Evolutionary conservation across 164 flowering plant genomes (phyloP).

Genomic region (Dillenia suffruticosa): DNA sequence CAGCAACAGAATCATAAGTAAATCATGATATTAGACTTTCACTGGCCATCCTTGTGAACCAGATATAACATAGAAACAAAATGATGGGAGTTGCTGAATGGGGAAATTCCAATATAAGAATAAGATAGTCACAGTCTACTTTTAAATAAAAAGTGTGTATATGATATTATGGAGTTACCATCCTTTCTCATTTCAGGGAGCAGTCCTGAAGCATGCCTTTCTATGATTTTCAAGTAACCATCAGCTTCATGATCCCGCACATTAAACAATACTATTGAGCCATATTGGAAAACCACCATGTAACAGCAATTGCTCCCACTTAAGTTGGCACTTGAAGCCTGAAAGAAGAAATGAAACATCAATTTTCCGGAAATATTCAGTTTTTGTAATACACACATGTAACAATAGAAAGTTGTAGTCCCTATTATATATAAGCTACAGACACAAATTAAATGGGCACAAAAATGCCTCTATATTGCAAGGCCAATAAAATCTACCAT

Average conservation of each 20-base stretch:
- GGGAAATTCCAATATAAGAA: too few relatives aligned
- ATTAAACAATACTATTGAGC: conserved; percentile 86
- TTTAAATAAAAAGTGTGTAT: not conserved
- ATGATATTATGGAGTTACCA: conserved; percentile 44
- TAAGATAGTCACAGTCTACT: too few relatives aligned
- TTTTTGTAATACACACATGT: not conserved
- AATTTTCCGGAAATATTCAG: conserved; percentile 3
- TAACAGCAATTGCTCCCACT: conserved; percentile 67
- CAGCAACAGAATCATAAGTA: too few relatives aligned
- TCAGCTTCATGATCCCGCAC: conserved; percentile 71
- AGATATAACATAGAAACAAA: too few relatives aligned
- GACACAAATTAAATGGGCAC: not conserved
- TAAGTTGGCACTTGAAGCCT: conserved; percentile 52
- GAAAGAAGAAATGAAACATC: conserved; percentile 20
- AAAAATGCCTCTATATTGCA: not conserved
- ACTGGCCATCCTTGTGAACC: too few relatives aligned
- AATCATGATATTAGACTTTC: too few relatives aligned
- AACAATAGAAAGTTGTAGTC: not conserved
- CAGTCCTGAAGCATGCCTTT: conserved; percentile 75
- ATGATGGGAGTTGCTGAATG: too few relatives aligned
- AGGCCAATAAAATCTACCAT: not conserved
- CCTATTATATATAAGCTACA: not conserved
- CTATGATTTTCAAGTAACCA: conserved; percentile 70
- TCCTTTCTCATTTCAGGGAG: conserved; percentile 95
- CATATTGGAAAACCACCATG: conserved; percentile 96